Evolutionary conservation across 805 yeast genomes (phyloP).

Genomic region (Torulaspora maleeae): DNA sequence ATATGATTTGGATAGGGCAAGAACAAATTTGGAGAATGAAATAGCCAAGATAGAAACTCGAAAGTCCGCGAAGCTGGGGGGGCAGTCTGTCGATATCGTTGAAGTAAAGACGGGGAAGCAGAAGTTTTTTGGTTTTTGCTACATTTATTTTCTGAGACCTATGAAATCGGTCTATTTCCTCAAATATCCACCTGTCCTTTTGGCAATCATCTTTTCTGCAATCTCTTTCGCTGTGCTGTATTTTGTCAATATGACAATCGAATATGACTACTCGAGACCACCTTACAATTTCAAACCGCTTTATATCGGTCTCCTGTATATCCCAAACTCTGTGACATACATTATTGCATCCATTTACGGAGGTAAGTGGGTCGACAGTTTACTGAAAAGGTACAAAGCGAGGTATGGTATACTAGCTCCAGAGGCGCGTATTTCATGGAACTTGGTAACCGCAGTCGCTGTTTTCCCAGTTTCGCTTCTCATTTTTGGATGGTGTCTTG

Average conservation of each 20-base stretch:
- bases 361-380: slow-evolving; percentile 71
- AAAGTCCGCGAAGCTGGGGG: slow-evolving; percentile 1
- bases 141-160: slow-evolving; percentile 54
- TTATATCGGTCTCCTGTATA: slow-evolving; percentile 68
- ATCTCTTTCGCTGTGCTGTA: slow-evolving; percentile 68
- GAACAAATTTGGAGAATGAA: slow-evolving; percentile 27
- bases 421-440: slow-evolving; percentile 74
- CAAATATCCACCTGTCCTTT: slow-evolving; percentile 66
- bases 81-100: neutral
- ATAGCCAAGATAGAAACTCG: slow-evolving; percentile 17
- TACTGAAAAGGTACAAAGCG: slow-evolving; percentile 48
- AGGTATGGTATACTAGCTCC: slow-evolving; percentile 67
- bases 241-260: slow-evolving; percentile 68
- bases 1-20: slow-evolving; percentile 25
- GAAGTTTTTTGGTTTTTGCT: slow-evolving; percentile 31
- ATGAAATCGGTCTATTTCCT: slow-evolving; percentile 56
- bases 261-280: slow-evolving; percentile 52
- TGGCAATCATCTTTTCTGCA: slow-evolving; percentile 62
- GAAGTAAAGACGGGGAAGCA: slow-evolving; percentile 2
- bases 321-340: slow-evolving; percentile 79
- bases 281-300: slow-evolving; percentile 70
- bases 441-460: slow-evolving; percentile 60
- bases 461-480: slow-evolving; percentile 61
- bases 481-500: slow-evolving; percentile 79
- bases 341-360: slow-evolving; percentile 72